Base-by-base conservation (phyloP, 2,329 filamentous ascomycete genomes). In the Cercospora beticola region DNA sequence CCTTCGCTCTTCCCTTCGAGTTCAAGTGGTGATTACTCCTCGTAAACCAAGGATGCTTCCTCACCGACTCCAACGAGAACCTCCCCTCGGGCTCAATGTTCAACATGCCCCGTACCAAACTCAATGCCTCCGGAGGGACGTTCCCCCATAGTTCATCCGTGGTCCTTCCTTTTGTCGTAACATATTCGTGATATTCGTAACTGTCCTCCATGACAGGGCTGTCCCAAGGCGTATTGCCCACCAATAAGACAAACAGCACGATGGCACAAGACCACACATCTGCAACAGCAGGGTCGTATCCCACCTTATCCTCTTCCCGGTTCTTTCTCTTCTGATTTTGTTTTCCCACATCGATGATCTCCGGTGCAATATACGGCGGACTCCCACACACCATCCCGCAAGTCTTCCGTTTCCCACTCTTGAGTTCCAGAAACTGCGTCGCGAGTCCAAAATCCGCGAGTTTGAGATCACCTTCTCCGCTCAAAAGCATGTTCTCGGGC, bases 181-280 rank as follows among this genome's bases (percentile, higher is more conserved):
- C 84, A 78, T 97, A 99, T 79, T 97, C 93, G 74, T 91, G 88
- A 74, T 92, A 99, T 81, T 99, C 95, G 84, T 92, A 97, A 78
- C 93, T 97, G 67, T 88, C 86, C 40, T 87, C 83, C 2, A 93
- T 94, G 18, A 77, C 74, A 0, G 95, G 95, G 77, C 95, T 92
- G 76, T 98, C 95, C 95, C 95, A 99, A 0, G 95, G 95, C 1
- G 95, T 99, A 78, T 99, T 99, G 9, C 95, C 95, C 1, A 97
- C 93, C 3, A 99, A 84, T 4, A 99, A 84, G 40, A 98, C 95
- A 77, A 99, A 99, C 4, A 99, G 84, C n/a, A 99, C 96, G 64
- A 99, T 93, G 36, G 95, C 95, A 75, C 94, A 97, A 16, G 94
- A 97, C 96, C 96, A 99, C 66, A 99, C 90, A 77, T 99, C 95